Percentiles rank a stretch among this genome's conserved stretches.
Evolutionary conservation across 257 asterid species (phyloP).

Genomic region (Ehretia macrophylla): DNA sequence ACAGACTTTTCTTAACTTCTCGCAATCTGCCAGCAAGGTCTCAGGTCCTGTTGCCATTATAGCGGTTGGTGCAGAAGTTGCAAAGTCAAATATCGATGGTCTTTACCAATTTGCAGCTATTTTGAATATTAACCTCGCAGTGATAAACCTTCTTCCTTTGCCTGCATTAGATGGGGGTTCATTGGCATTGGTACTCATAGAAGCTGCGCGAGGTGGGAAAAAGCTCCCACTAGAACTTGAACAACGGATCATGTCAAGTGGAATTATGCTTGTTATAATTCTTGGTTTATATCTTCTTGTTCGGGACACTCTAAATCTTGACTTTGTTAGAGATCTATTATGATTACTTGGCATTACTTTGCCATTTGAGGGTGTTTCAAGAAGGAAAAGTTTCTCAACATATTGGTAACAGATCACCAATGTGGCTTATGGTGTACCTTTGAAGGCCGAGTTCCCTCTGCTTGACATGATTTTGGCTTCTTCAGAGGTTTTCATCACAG

Average conservation of each 20-base stretch:
- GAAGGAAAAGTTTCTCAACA: background rate
- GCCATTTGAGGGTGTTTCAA: conserved; percentile 3
- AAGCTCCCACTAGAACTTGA: conserved; percentile 85
- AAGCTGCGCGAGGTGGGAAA: conserved; percentile 93
- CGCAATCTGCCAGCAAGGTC: conserved; percentile 89
- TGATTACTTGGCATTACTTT: conserved; percentile 26
- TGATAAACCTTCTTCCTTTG: conserved; percentile 87
- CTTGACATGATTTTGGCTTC: background rate
- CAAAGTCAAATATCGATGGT: conserved; percentile 83
- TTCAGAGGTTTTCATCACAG: background rate
- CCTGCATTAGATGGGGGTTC: conserved; percentile 97
- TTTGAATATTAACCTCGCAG: conserved; percentile 85
- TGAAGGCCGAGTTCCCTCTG: background rate
- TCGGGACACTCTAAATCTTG: conserved; percentile 86
- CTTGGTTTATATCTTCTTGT: conserved; percentile 84
- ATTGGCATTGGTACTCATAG: conserved; percentile 73
- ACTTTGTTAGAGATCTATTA: conserved; percentile 68
- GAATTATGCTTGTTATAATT: conserved; percentile 61
- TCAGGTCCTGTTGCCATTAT: conserved; percentile 97
- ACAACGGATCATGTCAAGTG: conserved; percentile 90
- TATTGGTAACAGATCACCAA: background rate
- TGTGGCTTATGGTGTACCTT: background rate
- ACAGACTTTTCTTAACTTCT: conserved; percentile 81
- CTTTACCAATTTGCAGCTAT: conserved; percentile 91
- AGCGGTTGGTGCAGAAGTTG: conserved; percentile 98